A percentile compares a stretch with the other conserved stretches of the same genome.
These are phyloP conservation scores for Mortierella sp. DNA, from an alignment of 371 early-diverging fungal species.

Conservation along the genomic window DNA sequence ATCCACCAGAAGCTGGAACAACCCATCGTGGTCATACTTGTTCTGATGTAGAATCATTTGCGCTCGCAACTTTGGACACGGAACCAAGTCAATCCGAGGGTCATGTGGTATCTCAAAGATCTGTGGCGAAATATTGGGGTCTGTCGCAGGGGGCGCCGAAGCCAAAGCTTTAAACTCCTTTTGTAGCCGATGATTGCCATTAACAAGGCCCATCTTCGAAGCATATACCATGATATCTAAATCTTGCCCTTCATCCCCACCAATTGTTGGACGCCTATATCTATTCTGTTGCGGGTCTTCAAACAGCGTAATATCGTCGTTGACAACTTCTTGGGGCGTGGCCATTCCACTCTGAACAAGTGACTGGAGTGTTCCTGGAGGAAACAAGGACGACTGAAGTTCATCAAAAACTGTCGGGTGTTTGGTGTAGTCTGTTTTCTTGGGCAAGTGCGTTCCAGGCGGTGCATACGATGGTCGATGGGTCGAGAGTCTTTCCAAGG, in stretches of 20 bases:
- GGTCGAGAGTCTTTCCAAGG: conserved; percentile 16
- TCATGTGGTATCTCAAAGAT: conserved; percentile 68
- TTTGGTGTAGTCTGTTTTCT: conserved; percentile 44
- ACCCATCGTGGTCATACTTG: conserved; percentile 67
- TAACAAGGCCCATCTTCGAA: conserved; percentile 24
- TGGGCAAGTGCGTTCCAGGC: conserved; percentile 19
- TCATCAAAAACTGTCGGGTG: conserved; percentile 51
- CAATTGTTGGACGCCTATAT: neutral
- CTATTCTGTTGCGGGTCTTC: conserved; percentile 9
- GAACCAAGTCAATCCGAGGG: conserved; percentile 69
- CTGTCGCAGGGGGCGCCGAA: conserved; percentile 41
- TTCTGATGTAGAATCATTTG: conserved; percentile 74
- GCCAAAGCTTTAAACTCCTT: conserved; percentile 40
- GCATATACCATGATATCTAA: conserved; percentile 13
- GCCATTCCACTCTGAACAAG: conserved; percentile 33
- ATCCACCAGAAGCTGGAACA: conserved; percentile 63
- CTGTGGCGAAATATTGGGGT: conserved; percentile 51
- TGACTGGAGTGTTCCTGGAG: conserved; percentile 40
- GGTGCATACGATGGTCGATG: conserved; percentile 18
- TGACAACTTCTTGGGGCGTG: conserved; percentile 40
- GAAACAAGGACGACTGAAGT: conserved; percentile 44
- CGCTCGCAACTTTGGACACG: conserved; percentile 69
- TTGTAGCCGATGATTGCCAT: conserved; percentile 37
- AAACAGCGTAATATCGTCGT: conserved; percentile 27
- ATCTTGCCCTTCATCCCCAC: conserved; percentile 5